Conservation (phyloP, 805 yeast species). For the Ogataea pini region DNA sequence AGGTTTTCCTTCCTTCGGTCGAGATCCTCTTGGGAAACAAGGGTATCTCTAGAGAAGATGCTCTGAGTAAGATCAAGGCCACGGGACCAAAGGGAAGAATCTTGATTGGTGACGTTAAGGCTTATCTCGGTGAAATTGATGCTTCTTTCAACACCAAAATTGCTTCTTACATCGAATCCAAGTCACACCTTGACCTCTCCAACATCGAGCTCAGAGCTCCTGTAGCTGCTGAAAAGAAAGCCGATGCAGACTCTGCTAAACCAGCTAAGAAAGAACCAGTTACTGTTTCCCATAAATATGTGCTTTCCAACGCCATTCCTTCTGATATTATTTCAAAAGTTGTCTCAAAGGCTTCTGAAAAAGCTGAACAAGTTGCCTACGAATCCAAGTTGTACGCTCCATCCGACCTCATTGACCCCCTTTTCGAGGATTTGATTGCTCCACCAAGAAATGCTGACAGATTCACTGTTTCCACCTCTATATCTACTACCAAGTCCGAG, state of each 20-base stretch:
- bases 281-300: constrained; percentile 34
- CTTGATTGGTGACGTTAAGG: constrained; percentile 88
- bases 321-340: constrained; percentile 34
- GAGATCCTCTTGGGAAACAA: constrained; percentile 60
- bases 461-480: constrained; percentile 39
- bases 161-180: constrained; percentile 54
- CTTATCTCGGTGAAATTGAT: constrained; percentile 73
- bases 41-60: constrained; percentile 67
- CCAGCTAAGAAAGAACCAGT: constrained; percentile 38
- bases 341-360: constrained; percentile 44
- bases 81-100: constrained; percentile 89
- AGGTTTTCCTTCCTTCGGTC: constrained; percentile 79
- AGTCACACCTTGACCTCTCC: constrained; percentile 69
- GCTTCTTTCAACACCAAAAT: constrained; percentile 53
- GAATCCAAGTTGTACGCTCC: constrained; percentile 34
- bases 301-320: constrained; percentile 32
- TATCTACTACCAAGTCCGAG: constrained; percentile 21
- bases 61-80: constrained; percentile 69
- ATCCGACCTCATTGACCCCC: constrained; percentile 56
- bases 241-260: constrained; percentile 23
- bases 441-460: constrained; percentile 45
- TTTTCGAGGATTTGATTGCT: constrained; percentile 59
- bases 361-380: constrained; percentile 48
- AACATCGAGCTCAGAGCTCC: constrained; percentile 51
- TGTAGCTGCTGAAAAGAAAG: constrained; percentile 9